Evolutionary conservation across 2,329 filamentous ascomycete species (phyloP).

Genomic region (Plectosphaerella plurivora): DNA sequence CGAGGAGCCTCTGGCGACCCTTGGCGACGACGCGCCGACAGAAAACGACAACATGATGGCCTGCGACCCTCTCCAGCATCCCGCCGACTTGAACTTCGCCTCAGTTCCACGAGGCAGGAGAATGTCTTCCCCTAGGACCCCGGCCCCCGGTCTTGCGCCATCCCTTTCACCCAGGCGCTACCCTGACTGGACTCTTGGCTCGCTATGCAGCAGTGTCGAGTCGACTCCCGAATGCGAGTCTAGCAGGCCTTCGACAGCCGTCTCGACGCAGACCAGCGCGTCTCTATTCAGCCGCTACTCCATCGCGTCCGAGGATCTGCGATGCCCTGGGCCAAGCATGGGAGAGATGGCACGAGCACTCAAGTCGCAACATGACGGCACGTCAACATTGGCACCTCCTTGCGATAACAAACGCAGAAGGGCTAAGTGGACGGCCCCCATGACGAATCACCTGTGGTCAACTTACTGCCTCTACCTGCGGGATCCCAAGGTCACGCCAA

Average conservation of each 20-base stretch:
- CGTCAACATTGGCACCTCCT: not conserved
- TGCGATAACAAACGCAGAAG: slow-evolving; percentile 34
- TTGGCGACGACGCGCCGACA: slow-evolving; percentile 37
- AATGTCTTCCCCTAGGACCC: slow-evolving; percentile 57
- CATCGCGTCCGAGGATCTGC: slow-evolving; percentile 50
- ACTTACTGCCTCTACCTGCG: slow-evolving; percentile 62
- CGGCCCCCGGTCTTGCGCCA: slow-evolving; percentile 41
- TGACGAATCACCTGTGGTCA: slow-evolving; percentile 63
- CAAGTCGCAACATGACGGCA: slow-evolving; percentile 3
- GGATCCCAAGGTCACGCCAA: slow-evolving; percentile 63
- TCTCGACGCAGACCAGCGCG: slow-evolving; percentile 54
- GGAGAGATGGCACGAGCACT: slow-evolving; percentile 18
- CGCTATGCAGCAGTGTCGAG: slow-evolving; percentile 51
- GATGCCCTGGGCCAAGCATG: slow-evolving; percentile 42
- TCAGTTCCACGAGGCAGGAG: slow-evolving; percentile 29
- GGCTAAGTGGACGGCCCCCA: slow-evolving; percentile 59
- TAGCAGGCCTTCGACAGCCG: slow-evolving; percentile 55
- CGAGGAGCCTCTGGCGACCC: slow-evolving; percentile 44
- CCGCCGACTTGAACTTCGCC: slow-evolving; percentile 24
- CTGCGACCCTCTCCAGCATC: slow-evolving; percentile 25
- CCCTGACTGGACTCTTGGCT: slow-evolving; percentile 56
- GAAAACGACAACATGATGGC: slow-evolving; percentile 17
- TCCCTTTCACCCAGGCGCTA: slow-evolving; percentile 42
- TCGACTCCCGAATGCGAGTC: slow-evolving; percentile 56
- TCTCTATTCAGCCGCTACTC: slow-evolving; percentile 56